phyloP scores from a whole-genome alignment of 2,329 filamentous ascomycete species.

The Orbilia ellipsospora region DNA sequence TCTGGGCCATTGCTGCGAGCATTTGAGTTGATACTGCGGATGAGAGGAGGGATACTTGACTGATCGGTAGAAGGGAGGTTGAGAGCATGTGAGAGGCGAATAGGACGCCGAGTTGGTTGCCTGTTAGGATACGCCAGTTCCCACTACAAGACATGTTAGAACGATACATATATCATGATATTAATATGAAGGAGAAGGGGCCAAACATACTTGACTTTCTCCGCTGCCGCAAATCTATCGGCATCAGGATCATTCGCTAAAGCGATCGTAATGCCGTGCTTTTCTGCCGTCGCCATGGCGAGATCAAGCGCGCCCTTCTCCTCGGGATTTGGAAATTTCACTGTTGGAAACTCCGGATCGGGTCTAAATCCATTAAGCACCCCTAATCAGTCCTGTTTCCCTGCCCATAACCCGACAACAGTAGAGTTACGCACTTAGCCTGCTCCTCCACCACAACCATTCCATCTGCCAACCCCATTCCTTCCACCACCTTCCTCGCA shows the following conservation, averaged over 20 bases:
- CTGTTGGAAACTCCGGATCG: constrained; percentile 73
- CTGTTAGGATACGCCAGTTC: constrained; percentile 71
- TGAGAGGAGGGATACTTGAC: constrained; percentile 69
- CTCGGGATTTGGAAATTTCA: constrained; percentile 74
- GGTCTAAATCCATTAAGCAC: constrained; percentile 62
- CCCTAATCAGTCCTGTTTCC: neutral
- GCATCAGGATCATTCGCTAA: constrained; percentile 75
- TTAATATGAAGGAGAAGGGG: constrained; percentile 38
- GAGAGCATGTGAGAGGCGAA: constrained; percentile 70
- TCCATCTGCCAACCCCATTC: constrained; percentile 63
- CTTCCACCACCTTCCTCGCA: constrained; percentile 64
- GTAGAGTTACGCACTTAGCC: constrained; percentile 27
- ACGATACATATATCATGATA: neutral
- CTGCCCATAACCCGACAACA: neutral
- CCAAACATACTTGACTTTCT: constrained; percentile 64
- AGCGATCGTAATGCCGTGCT: constrained; percentile 66
- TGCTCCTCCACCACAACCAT: constrained; percentile 65
- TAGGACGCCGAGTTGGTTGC: constrained; percentile 73
- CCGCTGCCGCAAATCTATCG: constrained; percentile 72
- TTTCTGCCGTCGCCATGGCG: constrained; percentile 69
- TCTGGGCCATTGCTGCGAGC: constrained; percentile 69
- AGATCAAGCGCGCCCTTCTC: constrained; percentile 72
- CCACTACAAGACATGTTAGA: constrained; percentile 60
- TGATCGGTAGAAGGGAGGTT: constrained; percentile 55
- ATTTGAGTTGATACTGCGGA: constrained; percentile 74